Evolutionary conservation across 495 filamentous ascomycete species (phyloP).

Genomic region (Cercophora newfieldiana): DNA sequence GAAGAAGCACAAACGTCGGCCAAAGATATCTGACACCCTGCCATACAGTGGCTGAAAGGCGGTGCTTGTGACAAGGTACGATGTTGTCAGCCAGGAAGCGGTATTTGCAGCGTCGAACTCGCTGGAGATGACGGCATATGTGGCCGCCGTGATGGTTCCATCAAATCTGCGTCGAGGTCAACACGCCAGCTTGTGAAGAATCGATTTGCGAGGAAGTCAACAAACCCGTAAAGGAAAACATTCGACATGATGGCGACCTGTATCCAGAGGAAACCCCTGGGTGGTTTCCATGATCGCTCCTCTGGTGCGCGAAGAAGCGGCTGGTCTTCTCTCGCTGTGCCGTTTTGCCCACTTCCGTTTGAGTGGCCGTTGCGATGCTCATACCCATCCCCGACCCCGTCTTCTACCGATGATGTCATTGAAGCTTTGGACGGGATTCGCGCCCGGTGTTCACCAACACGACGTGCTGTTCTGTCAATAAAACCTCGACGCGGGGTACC

Average conservation of each 20-base stretch:
- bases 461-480: neutral
- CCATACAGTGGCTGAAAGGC: constrained; percentile 57
- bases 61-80: constrained; percentile 71
- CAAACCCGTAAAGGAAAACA: constrained; percentile 61
- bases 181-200: neutral
- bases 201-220: neutral
- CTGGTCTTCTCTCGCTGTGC: constrained; percentile 21
- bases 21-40: constrained; percentile 54
- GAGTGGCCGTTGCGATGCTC: neutral
- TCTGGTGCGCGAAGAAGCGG: constrained; percentile 40
- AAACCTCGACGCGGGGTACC: neutral
- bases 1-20: constrained; percentile 52
- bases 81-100: constrained; percentile 71
- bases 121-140: constrained; percentile 63
- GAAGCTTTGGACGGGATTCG: neutral
- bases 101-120: constrained; percentile 54
- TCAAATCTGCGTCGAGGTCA: constrained; percentile 39
- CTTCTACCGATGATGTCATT: neutral
- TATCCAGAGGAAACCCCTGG: constrained; percentile 45
- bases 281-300: constrained; percentile 38
- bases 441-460: neutral
- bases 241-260: constrained; percentile 62
- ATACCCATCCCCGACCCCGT: neutral
- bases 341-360: neutral
- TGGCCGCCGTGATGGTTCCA: constrained; percentile 65